Conservation (phyloP, 2,329 filamentous ascomycete genomes). For the Colletotrichum sojae region DNA sequence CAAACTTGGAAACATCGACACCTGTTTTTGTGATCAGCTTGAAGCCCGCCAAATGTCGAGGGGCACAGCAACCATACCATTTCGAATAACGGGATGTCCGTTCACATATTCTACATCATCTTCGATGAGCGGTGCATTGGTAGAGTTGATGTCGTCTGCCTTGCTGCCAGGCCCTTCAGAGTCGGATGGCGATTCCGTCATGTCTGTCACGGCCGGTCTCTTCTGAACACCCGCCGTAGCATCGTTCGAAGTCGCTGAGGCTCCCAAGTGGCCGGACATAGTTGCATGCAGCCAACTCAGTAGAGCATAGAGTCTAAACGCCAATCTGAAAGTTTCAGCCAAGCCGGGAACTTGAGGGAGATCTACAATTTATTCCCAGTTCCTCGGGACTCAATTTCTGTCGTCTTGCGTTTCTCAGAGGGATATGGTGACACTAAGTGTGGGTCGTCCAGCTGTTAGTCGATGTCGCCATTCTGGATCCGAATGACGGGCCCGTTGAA, state of each 20-base stretch:
- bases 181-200: background rate
- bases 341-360: slow-evolving; percentile 4
- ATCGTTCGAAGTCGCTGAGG: background rate
- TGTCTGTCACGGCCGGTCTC: background rate
- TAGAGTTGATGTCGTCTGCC: background rate
- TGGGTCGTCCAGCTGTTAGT: background rate
- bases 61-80: slow-evolving; percentile 1
- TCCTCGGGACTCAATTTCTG: background rate
- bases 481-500: background rate
- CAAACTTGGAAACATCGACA: slow-evolving; percentile 42
- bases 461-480: slow-evolving; percentile 10
- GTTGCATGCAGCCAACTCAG: background rate
- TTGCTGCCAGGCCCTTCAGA: background rate
- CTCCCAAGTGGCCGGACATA: background rate
- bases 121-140: background rate
- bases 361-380: slow-evolving; percentile 3
- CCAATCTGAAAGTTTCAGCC: background rate
- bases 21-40: slow-evolving; percentile 7
- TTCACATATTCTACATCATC: slow-evolving; percentile 20
- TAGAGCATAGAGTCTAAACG: background rate
- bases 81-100: slow-evolving; percentile 36
- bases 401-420: background rate
- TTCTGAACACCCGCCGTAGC: background rate
- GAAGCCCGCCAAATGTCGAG: rapidly evolving
- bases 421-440: background rate